Base-by-base conservation (phyloP, 106 monocot species). In the Dioscorea dumetorum region DNA sequence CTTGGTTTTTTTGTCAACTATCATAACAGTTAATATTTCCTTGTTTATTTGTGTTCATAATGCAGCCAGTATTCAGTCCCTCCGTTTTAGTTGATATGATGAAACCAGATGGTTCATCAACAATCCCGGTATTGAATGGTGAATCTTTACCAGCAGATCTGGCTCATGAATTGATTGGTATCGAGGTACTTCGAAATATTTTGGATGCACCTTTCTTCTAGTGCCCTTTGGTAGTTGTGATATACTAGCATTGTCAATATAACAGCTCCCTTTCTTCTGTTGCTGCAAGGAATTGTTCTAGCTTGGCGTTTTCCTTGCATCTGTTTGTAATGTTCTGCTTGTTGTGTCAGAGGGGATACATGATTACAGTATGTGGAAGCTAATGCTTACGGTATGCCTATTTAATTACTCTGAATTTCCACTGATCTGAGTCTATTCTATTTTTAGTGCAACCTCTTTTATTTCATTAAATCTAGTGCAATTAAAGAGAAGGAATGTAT, bases 61-160 rank as follows among this genome's bases (percentile, higher is more conserved):
- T 87, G 78, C 87, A 99, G 97, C 92, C 92, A 52, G 68, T 93
- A 62, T 93, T 85, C 62, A 87, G 97, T 67, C 78, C 97, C 12
- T 92, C 92, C 72, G 57, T 99, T 52, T 77, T 99, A 74, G 59
- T 76, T 24, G 97, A 99, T 68, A 90, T 93, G 92, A 99, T 93
- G 72, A 90, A 73, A 73, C 92, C 93, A 49, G 97, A 99, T 83
- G 97, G 97, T 72, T 87, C 83, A 62, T 85, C 87, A 57, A 48
- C 87, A 65, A 74, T 93, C 73, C 83, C 97, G 71, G 82, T 99
- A 50, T 49, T 93, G 31, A 81, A 74, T 77, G 90, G 97, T 32
- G 97, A 90, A 52, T 19, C 71, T 28, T 63, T 99, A 24, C 81
- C 84, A 57, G 89, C 90, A 52, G 92, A 93, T 74, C 74, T 99